phyloP scores from a whole-genome alignment of 2,329 filamentous ascomycete species.

The Talaromyces piceae region DNA sequence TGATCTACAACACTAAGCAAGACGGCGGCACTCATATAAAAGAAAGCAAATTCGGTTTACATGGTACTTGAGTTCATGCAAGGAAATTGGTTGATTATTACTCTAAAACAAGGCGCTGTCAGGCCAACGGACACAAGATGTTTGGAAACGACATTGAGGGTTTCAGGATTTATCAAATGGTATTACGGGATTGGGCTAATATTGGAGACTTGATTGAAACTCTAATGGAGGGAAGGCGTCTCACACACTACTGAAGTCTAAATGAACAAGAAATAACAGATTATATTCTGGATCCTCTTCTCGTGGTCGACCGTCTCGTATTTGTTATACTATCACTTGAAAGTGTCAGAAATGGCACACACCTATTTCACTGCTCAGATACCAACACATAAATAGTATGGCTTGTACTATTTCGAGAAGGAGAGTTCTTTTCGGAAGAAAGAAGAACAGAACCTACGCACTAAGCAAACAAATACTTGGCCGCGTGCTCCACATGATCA shows the following conservation, averaged over 20 bases:
- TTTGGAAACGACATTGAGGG: background rate
- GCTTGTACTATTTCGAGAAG: background rate
- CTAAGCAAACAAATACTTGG: constrained; percentile 67
- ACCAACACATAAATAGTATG: background rate
- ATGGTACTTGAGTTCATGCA: background rate
- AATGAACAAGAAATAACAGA: background rate
- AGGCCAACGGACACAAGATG: too few species aligned
- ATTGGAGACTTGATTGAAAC: too few species aligned
- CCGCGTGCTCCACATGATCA: constrained; percentile 86
- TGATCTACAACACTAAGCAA: background rate
- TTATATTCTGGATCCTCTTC: background rate
- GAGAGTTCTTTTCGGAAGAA: background rate
- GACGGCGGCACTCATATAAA: background rate
- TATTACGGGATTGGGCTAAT: too few species aligned
- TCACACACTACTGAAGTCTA: background rate
- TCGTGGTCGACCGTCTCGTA: background rate
- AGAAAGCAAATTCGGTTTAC: background rate
- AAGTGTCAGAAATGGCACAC: background rate
- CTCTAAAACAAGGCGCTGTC: too few species aligned
- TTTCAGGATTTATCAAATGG: too few species aligned
- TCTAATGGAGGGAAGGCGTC: too few species aligned
- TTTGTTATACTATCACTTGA: background rate
- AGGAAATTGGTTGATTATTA: background rate
- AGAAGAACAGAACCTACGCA: constrained; percentile 25
- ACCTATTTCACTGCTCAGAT: background rate